These are phyloP conservation scores for Kentomonas sorsogonicus DNA, from an alignment of 208 protist genomes.

Conservation along the genomic window DNA sequence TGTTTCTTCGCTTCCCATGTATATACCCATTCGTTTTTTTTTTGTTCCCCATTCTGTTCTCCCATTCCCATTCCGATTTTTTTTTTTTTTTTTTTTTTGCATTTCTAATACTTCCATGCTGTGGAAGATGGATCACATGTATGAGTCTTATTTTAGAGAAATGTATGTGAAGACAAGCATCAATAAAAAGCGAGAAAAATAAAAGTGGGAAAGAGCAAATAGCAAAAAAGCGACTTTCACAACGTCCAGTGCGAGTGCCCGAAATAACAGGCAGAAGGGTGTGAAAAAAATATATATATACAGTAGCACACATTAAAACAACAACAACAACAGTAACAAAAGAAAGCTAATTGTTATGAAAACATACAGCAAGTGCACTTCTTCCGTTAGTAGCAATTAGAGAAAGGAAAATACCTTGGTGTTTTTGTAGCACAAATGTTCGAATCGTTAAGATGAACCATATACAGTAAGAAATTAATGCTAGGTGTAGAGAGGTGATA, in stretches of 20 bases:
- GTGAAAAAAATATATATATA: conserved; percentile 38
- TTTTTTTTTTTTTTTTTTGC: conserved; percentile 13
- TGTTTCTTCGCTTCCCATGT: not conserved
- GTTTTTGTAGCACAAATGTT: too few relatives aligned
- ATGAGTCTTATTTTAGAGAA: not conserved
- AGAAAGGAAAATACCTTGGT: too few relatives aligned
- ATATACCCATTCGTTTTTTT: conserved; percentile 15
- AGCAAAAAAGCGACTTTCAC: not conserved
- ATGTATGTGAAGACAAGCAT: conserved; percentile 9
- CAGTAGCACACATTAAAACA: conserved; percentile 89
- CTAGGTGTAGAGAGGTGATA: too few relatives aligned
- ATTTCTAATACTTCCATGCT: conserved; percentile 4
- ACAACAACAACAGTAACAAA: conserved; percentile 83
- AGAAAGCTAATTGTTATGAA: conserved; percentile 23
- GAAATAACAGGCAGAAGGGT: not conserved
- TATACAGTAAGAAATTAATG: too few relatives aligned
- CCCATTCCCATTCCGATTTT: conserved; percentile 8
- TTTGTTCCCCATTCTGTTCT: conserved; percentile 9
- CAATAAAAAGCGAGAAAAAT: not conserved
- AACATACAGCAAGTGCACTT: not conserved
- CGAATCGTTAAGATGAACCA: too few relatives aligned
- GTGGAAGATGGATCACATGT: not conserved
- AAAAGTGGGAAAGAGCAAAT: not conserved
- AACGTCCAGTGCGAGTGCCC: not conserved
- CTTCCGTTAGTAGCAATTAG: not conserved